Conservation (phyloP, 2,329 filamentous ascomycete species). For the Cercospora zeina region DNA sequence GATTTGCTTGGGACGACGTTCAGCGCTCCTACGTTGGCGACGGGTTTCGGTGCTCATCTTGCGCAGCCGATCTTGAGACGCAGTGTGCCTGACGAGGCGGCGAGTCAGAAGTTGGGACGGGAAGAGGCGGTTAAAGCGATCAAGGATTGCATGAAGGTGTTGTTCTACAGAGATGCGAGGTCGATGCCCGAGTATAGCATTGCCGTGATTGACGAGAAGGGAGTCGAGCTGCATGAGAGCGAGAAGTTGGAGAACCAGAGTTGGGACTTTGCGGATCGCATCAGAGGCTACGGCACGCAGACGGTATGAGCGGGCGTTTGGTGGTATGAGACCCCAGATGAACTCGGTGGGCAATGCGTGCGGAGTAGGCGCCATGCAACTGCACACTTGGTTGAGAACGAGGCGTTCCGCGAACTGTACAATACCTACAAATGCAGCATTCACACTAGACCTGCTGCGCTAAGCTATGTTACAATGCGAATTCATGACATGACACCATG, state of each 20-base stretch:
- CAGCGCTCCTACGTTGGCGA: conserved; percentile 81
- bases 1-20: conserved; percentile 94
- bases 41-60: conserved; percentile 89
- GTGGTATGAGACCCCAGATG: neutral
- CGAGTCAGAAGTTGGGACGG: conserved; percentile 67
- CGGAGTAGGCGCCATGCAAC: neutral
- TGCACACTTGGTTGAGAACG: neutral
- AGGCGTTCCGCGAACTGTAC: conserved; percentile 6
- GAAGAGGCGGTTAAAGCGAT: conserved; percentile 79
- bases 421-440: conserved; percentile 10
- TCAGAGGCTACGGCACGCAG: conserved; percentile 93
- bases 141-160: conserved; percentile 95
- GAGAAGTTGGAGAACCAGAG: conserved; percentile 93
- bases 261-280: conserved; percentile 96
- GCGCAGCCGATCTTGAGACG: conserved; percentile 88
- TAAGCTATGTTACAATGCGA: conserved; percentile 11
- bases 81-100: conserved; percentile 78
- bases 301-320: conserved; percentile 30
- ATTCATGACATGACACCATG: conserved; percentile 4
- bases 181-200: conserved; percentile 90
- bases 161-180: conserved; percentile 95
- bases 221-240: conserved; percentile 79
- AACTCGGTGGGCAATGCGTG: neutral
- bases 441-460: neutral
- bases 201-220: conserved; percentile 77